A percentile compares a stretch with the other conserved stretches of the same genome.
Evolutionary conservation across 139 green algal genomes (phyloP).

Genomic region (Gonium pectorale): DNA sequence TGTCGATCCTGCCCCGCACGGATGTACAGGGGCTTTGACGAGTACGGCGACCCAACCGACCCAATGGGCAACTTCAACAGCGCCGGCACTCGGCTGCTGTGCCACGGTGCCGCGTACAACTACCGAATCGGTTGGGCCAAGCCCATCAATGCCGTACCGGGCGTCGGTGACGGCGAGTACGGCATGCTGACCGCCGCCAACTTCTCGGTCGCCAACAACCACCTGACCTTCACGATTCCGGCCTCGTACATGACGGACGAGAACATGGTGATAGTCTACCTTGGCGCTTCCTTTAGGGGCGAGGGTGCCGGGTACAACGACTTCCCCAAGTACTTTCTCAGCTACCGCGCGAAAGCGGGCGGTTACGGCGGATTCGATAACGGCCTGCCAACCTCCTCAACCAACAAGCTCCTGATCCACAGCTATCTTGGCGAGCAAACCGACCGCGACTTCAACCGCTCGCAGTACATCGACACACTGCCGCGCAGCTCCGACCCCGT

Average conservation of each 20-base stretch:
- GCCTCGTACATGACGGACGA: background rate
- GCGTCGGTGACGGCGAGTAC: background rate
- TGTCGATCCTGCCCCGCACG: background rate
- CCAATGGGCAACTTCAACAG: background rate
- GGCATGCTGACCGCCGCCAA: slow-evolving; percentile 25
- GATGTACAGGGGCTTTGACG: background rate
- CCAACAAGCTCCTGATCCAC: slow-evolving; percentile 15
- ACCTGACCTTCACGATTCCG: background rate
- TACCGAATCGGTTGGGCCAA: slow-evolving; percentile 8
- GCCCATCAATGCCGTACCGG: background rate
- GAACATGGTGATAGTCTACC: slow-evolving; percentile 12
- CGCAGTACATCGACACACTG: background rate
- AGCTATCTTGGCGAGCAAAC: background rate
- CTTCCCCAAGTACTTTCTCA: slow-evolving; percentile 16
- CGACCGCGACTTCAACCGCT: slow-evolving; percentile 7
- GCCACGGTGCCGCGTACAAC: slow-evolving; percentile 18
- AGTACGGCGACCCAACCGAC: slow-evolving; percentile 19
- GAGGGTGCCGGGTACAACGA: background rate
- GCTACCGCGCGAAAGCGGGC: background rate
- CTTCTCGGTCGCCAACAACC: slow-evolving; percentile 5
- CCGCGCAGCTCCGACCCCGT: background rate
- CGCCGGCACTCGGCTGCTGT: background rate
- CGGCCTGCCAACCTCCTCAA: background rate
- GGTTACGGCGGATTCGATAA: background rate
- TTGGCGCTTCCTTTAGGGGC: background rate